A percentile compares a stretch with the other conserved stretches of the same genome.
Evolutionary conservation across 2,329 filamentous ascomycete genomes (phyloP).

Genomic region (Fusarium agapanthi): DNA sequence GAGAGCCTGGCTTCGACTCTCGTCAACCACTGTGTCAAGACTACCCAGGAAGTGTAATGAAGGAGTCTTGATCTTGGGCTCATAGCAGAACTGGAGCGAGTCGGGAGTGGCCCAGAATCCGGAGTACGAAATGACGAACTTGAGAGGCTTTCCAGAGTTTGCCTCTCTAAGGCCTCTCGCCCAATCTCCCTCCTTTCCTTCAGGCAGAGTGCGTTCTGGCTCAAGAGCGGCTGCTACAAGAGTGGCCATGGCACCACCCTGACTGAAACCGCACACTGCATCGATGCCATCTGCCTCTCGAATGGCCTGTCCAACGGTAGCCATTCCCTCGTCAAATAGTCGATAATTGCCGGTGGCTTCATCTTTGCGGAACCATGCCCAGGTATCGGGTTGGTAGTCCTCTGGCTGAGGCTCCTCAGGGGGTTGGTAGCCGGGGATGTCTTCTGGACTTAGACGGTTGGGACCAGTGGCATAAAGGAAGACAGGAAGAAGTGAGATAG

Average conservation of each 20-base stretch:
- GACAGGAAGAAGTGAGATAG: constrained; percentile 61
- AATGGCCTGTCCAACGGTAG: constrained; percentile 68
- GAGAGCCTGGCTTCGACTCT: constrained; percentile 72
- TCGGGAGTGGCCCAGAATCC: constrained; percentile 75
- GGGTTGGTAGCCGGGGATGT: constrained; percentile 74
- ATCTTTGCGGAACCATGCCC: constrained; percentile 83
- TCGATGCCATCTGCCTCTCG: constrained; percentile 73
- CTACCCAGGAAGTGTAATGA: constrained; percentile 84
- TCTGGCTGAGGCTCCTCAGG: constrained; percentile 52
- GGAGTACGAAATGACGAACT: constrained; percentile 79
- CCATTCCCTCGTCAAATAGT: constrained; percentile 74
- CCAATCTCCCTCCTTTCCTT: constrained; percentile 51
- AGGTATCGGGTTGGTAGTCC: constrained; percentile 70
- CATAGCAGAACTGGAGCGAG: constrained; percentile 71
- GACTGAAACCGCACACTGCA: constrained; percentile 83
- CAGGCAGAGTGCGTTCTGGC: constrained; percentile 41
- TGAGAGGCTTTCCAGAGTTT: constrained; percentile 60
- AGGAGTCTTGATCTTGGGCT: constrained; percentile 79
- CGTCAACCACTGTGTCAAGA: constrained; percentile 88
- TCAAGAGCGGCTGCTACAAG: constrained; percentile 81
- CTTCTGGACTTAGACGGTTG: constrained; percentile 66
- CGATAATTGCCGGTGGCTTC: constrained; percentile 71
- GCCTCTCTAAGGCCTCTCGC: constrained; percentile 56
- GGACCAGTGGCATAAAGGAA: constrained; percentile 77
- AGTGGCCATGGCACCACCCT: constrained; percentile 77